phyloP scores from a whole-genome alignment of 2,329 filamentous ascomycete species.

The Xylariaceae sp. region DNA sequence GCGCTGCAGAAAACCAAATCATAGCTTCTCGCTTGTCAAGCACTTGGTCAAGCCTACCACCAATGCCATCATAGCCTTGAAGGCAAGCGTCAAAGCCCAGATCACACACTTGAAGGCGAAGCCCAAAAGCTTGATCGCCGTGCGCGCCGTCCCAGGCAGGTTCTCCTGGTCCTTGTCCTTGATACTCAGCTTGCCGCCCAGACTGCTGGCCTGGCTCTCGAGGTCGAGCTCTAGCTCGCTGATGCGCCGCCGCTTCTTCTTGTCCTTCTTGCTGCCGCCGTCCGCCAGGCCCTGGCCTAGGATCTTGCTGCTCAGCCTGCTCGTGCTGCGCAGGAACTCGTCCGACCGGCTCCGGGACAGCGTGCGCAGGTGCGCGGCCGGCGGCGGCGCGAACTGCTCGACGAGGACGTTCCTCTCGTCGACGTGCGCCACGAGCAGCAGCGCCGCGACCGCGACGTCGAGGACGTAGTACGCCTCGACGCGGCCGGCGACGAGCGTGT shows the following conservation, averaged over 20 bases:
- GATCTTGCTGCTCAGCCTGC: conserved; percentile 26
- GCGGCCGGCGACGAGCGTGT: conserved; percentile 55
- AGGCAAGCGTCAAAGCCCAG: conserved; percentile 52
- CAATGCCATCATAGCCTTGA: conserved; percentile 49
- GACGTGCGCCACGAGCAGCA: conserved; percentile 53
- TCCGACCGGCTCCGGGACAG: background rate
- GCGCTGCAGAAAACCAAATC: background rate
- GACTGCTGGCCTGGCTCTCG: conserved; percentile 54
- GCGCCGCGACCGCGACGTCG: conserved; percentile 57
- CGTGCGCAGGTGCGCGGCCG: conserved; percentile 28
- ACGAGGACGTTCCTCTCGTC: conserved; percentile 49
- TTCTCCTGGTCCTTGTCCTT: conserved; percentile 40
- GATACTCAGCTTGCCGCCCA: conserved; percentile 36
- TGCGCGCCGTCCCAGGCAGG: conserved; percentile 45
- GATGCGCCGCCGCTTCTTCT: conserved; percentile 37
- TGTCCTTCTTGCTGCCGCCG: conserved; percentile 14
- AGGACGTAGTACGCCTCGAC: conserved; percentile 59
- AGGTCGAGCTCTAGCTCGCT: conserved; percentile 60
- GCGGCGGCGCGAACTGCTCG: conserved; percentile 58
- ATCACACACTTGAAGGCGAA: conserved; percentile 54
- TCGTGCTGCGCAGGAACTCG: conserved; percentile 20
- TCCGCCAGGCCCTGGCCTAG: conserved; percentile 16
- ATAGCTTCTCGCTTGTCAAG: conserved; percentile 39
- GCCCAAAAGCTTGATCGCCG: conserved; percentile 46
- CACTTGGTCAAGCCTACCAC: conserved; percentile 49